These are phyloP conservation scores for Entelexis paramagnoliae DNA, from an alignment of 1,139 yeast species.

Conservation along the genomic window DNA sequence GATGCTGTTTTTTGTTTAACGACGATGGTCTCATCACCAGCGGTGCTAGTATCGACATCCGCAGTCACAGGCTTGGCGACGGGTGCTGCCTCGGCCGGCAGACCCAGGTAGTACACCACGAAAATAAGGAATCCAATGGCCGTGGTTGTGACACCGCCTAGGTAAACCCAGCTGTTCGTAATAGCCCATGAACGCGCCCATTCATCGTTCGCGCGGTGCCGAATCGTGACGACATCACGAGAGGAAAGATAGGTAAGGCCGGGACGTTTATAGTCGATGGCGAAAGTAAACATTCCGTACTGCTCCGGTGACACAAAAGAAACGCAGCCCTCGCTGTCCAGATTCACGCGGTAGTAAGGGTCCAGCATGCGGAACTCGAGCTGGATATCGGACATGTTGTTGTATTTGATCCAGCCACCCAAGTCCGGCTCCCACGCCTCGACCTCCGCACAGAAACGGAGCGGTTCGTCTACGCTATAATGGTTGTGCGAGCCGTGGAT, in stretches of 20 bases:
- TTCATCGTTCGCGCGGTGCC: conserved; percentile 94
- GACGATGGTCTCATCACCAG: not conserved
- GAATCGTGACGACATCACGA: conserved; percentile 63
- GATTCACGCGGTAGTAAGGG: conserved; percentile 74
- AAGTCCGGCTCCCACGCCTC: conserved; percentile 50
- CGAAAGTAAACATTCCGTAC: conserved; percentile 91
- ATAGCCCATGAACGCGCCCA: conserved; percentile 90
- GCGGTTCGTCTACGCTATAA: conserved; percentile 59
- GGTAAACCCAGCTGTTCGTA: conserved; percentile 84
- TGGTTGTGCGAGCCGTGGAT: conserved; percentile 26
- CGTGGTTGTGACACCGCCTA: conserved; percentile 61
- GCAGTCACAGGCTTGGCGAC: not conserved
- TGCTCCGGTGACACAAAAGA: conserved; percentile 81
- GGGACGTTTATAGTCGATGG: conserved; percentile 66
- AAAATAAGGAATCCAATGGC: conserved; percentile 67
- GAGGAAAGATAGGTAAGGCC: conserved; percentile 64
- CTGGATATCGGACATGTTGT: conserved; percentile 52
- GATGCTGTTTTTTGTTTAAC: not conserved
- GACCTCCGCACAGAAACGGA: conserved; percentile 45
- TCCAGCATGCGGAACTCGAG: conserved; percentile 83
- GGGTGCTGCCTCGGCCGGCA: conserved; percentile 4
- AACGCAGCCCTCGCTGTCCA: conserved; percentile 38
- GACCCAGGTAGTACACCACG: conserved; percentile 52
- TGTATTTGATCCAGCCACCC: conserved; percentile 57
- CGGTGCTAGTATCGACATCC: not conserved